Evolutionary conservation across 345 rosid genomes (phyloP), one percentile per base, ranked within the genome.

Genomic region (Moricandia moricandioides): DNA sequence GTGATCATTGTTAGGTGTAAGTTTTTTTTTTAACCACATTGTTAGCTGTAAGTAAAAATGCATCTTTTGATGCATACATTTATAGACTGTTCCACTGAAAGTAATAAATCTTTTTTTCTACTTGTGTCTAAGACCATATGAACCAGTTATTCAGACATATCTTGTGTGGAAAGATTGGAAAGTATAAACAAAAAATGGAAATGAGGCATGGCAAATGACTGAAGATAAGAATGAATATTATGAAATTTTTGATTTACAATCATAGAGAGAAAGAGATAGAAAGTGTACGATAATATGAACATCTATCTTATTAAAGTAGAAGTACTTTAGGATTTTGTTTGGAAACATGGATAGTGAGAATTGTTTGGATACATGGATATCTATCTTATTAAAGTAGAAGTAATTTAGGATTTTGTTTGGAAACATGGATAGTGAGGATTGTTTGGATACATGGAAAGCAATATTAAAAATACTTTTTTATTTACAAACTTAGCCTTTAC

Each of bases 1-100:
- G 52, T 31, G 71, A 65, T 65, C 58, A 29, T 35, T 43, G 1
- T 43, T 63, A 47, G 61, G 9, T 72, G 62, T 27, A 27, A 27
- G 29, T 27, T n/a, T n/a, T n/a, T n/a, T n/a, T n/a, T n/a, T n/a
- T n/a, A n/a, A n/a, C n/a, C n/a, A n/a, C n/a, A n/a, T 40, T 21
- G 6, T 54, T 57, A 54, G 64, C 18, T 73, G 64, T 29, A 73
- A 65, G 77, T 73, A 73, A 54, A 64, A 64, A 11, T 31, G 5
- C 17, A 37, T n/a, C 43, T 58, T 58, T 68, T 47, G 68, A 67
- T 59, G 62, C 14, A 21, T 18, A 6, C 47, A 74, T 18, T 17
- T 74, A 30, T 67, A 75, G 3, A 52, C 57, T 8, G 24, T 60
- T 69, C 45, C 56, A 51, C 35, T 61, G 57, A 61, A 60, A 67